These are phyloP conservation scores for Cyclotella kingstonii DNA, from an alignment of 108 stramenopile species.

Conservation along the genomic window DNA sequence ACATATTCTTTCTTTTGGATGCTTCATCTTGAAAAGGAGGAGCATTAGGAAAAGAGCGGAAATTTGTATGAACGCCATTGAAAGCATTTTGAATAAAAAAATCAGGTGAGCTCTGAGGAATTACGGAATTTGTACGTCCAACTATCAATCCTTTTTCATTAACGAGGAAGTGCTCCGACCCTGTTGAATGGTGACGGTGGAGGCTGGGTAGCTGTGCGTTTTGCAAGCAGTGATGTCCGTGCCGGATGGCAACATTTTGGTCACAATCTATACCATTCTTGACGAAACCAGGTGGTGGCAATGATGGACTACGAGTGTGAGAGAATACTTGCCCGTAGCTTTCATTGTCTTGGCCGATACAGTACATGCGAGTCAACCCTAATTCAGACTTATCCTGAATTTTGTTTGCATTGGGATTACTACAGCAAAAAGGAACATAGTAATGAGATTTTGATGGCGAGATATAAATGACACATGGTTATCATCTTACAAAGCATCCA, in stretches of 20 bases:
- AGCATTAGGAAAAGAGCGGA: slow-evolving; percentile 4
- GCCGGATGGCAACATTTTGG: slow-evolving; percentile 14
- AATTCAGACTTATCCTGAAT: slow-evolving; percentile 2
- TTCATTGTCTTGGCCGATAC: slow-evolving; percentile 7
- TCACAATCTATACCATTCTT: slow-evolving; percentile 2
- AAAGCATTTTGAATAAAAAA: slow-evolving; percentile 9
- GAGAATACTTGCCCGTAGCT: slow-evolving; percentile 7
- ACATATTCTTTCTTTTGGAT: neutral
- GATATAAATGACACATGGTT: neutral
- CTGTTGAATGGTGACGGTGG: slow-evolving; percentile 31
- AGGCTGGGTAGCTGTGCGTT: slow-evolving; percentile 19
- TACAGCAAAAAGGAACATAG: neutral
- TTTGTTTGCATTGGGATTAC: slow-evolving; percentile 8
- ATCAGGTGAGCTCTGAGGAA: slow-evolving; percentile 18
- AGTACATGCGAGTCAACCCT: slow-evolving; percentile 2
- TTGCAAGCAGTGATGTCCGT: slow-evolving; percentile 17
- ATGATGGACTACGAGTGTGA: slow-evolving; percentile 8
- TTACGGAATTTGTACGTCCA: slow-evolving; percentile 28
- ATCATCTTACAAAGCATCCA: slow-evolving; percentile 18
- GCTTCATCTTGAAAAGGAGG: slow-evolving; percentile 8
- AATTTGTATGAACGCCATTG: neutral
- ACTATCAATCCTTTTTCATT: slow-evolving; percentile 45
- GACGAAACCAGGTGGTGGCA: slow-evolving; percentile 27
- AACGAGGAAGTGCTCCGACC: slow-evolving; percentile 33
- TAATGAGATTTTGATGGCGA: neutral